These are phyloP conservation scores for Tetrapisispora phaffii DNA, from an alignment of 805 yeast genomes.

Conservation along the genomic window DNA sequence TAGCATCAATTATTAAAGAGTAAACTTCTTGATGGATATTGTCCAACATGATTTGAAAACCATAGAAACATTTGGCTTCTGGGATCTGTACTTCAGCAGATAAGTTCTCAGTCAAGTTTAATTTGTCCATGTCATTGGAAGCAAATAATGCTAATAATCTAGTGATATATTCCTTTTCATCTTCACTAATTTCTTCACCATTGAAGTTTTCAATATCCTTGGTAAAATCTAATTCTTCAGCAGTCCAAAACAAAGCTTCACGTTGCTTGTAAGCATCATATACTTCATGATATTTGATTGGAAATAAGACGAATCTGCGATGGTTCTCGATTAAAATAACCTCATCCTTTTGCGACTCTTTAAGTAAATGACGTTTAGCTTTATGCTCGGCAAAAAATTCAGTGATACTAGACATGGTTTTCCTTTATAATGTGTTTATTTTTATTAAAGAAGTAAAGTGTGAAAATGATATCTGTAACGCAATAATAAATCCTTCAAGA, in stretches of 20 bases:
- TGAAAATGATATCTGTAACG: too few relatives aligned
- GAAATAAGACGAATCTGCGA: conserved; percentile 87
- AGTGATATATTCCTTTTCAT: conserved; percentile 82
- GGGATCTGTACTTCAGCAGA: conserved; percentile 94
- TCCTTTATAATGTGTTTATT: too few relatives aligned
- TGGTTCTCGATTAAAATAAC: conserved; percentile 80
- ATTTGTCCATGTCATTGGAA: conserved; percentile 92
- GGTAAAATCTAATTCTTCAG: conserved; percentile 92
- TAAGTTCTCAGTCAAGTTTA: conserved; percentile 91
- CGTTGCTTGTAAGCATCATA: conserved; percentile 99
- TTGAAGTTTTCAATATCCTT: conserved; percentile 63
- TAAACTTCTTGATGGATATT: conserved; percentile 96
- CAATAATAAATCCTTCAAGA: too few relatives aligned
- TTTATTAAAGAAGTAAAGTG: not conserved
- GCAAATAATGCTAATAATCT: conserved; percentile 94
- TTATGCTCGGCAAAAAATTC: conserved; percentile 32
- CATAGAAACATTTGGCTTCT: conserved; percentile 96
- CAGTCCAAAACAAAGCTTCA: conserved; percentile 99
- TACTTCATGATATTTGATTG: conserved; percentile 91
- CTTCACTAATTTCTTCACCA: conserved; percentile 78
- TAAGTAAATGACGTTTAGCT: conserved; percentile 57
- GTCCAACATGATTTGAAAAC: conserved; percentile 99
- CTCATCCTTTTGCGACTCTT: conserved; percentile 73
- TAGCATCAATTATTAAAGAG: conserved; percentile 84
- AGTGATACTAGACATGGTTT: conserved; percentile 1